A percentile compares a stretch with the other conserved stretches of the same genome.
Conservation (phyloP, 225 moss, liverwort and hornwort genomes). For the Marchantia polymorpha region DNA sequence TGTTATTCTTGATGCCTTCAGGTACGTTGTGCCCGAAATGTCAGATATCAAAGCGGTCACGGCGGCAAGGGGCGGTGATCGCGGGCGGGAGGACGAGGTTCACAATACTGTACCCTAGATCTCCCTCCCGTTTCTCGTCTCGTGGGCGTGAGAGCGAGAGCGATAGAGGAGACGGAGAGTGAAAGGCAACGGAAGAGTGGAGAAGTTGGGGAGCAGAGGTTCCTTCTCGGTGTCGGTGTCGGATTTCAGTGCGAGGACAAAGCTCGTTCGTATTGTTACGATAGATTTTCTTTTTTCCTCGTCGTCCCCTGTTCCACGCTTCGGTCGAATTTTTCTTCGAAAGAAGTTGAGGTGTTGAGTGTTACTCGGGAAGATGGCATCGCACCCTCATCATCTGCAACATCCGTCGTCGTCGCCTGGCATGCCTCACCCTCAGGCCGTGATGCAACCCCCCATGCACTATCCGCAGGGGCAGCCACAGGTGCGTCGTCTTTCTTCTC, state of each 20-base stretch:
- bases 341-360: not conserved
- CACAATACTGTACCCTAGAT: conserved; percentile 10
- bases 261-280: not conserved
- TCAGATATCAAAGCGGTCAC: not conserved
- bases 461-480: conserved; percentile 53
- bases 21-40: not conserved
- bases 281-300: not conserved
- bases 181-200: no score
- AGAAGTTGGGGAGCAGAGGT: no score
- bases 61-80: not conserved
- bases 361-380: conserved; percentile 21
- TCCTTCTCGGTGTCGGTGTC: no score
- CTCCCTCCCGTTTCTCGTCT: not conserved
- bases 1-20: not conserved
- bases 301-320: not conserved
- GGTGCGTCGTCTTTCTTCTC: conserved; percentile 17
- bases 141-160: not conserved
- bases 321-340: not conserved
- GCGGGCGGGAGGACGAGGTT: not conserved
- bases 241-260: not conserved
- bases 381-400: conserved; percentile 48
- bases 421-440: conserved; percentile 38
- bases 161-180: no score
- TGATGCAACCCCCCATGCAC: conserved; percentile 47
- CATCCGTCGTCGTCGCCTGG: conserved; percentile 29